Percentiles rank a stretch among this genome's conserved stretches.
phyloP scores from a whole-genome alignment of 495 filamentous ascomycete genomes.

The Penicillium herquei region DNA sequence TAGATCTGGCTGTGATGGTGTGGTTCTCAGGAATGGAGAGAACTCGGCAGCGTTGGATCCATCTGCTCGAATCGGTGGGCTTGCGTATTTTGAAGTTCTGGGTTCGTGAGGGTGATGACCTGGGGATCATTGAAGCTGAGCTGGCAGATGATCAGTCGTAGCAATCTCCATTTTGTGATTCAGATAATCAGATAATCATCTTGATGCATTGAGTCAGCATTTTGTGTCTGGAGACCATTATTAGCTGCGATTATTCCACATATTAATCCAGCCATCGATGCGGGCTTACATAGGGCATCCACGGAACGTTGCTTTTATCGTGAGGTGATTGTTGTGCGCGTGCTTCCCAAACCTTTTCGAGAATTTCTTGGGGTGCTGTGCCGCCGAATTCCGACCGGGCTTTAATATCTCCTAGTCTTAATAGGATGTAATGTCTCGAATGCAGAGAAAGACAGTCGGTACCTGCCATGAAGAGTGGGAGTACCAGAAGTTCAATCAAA shows the following conservation, averaged over 20 bases:
- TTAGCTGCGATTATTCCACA: background rate
- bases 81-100: constrained; percentile 30
- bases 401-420: constrained; percentile 30
- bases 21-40: constrained; percentile 38
- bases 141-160: background rate
- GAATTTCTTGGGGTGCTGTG: constrained; percentile 21
- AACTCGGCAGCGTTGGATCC: constrained; percentile 40
- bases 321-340: constrained; percentile 23
- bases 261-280: no score
- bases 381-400: constrained; percentile 33
- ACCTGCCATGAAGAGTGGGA: constrained; percentile 41
- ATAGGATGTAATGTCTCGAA: constrained; percentile 34
- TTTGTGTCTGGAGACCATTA: constrained; percentile 18
- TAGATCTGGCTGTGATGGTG: constrained; percentile 43
- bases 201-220: constrained; percentile 13
- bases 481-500: constrained; percentile 30
- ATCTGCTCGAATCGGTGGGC: constrained; percentile 33
- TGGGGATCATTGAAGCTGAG: constrained; percentile 46
- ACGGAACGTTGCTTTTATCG: constrained; percentile 32
- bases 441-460: constrained; percentile 31
- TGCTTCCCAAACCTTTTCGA: constrained; percentile 35
- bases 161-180: constrained; percentile 1
- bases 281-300: constrained; percentile 38
- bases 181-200: constrained; percentile 30
- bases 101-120: constrained; percentile 28